phyloP scores from a whole-genome alignment of 83 land plant species.

The Larix sibirica region DNA sequence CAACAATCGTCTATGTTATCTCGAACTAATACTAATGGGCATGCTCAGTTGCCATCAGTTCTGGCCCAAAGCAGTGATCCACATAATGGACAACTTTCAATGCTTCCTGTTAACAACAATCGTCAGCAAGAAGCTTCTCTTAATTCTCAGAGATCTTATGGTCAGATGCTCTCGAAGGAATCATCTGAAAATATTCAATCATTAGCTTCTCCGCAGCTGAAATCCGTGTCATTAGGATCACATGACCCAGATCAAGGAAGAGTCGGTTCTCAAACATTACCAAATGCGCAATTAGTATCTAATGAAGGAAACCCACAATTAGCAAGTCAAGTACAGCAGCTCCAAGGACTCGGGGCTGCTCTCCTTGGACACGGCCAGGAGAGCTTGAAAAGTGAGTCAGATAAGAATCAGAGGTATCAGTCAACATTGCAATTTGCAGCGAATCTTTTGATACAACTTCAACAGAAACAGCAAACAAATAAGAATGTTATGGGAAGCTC shows the following conservation, averaged over 20 bases:
- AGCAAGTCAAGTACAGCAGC: constrained; percentile 26
- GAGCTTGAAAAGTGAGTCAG: constrained; percentile 37
- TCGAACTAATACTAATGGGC: background rate
- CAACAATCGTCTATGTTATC: background rate
- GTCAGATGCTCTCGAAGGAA: constrained; percentile 22
- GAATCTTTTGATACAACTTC: constrained; percentile 73
- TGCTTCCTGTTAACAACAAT: constrained; percentile 21
- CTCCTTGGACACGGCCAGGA: constrained; percentile 27
- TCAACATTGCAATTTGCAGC: constrained; percentile 85
- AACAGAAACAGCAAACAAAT: constrained; percentile 59
- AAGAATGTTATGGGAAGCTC: constrained; percentile 41
- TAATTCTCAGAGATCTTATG: constrained; percentile 26
- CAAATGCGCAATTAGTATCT: constrained; percentile 12
- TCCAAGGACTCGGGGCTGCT: constrained; percentile 38
- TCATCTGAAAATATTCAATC: constrained; percentile 15
- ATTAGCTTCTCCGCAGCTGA: constrained; percentile 24
- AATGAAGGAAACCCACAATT: constrained; percentile 17
- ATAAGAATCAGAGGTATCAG: constrained; percentile 58
- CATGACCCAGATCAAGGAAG: constrained; percentile 21
- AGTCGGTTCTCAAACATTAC: constrained; percentile 28
- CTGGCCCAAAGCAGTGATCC: constrained; percentile 15
- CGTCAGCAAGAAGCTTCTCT: constrained; percentile 25
- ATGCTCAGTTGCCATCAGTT: background rate
- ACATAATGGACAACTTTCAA: constrained; percentile 26
- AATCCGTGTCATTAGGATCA: constrained; percentile 10